Evolutionary conservation across 106 monocot species (phyloP).

Genomic region (Gastrodia elata): DNA sequence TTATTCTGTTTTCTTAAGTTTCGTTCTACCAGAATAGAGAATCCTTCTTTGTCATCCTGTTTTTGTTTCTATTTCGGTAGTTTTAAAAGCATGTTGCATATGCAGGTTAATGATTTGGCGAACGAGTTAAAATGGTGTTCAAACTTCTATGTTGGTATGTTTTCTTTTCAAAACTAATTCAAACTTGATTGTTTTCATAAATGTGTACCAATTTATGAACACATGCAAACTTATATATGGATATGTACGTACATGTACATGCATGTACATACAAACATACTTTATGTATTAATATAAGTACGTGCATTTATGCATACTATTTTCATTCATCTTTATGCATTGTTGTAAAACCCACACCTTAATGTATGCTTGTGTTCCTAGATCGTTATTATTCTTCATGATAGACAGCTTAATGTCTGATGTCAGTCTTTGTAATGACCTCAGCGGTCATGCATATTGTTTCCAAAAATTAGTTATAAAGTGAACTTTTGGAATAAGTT

Average conservation of each 20-base stretch:
- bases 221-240: background rate
- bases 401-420: too few relatives aligned
- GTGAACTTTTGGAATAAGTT: too few relatives aligned
- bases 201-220: background rate
- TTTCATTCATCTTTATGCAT: too few relatives aligned
- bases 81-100: background rate
- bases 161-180: constrained; percentile 1
- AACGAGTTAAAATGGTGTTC: constrained; percentile 38
- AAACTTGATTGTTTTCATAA: constrained; percentile 3
- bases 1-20: background rate
- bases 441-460: too few relatives aligned
- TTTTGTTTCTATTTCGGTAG: background rate
- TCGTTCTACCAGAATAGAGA: background rate
- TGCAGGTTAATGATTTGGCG: constrained; percentile 54
- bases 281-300: too few relatives aligned
- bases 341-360: too few relatives aligned
- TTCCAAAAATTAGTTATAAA: too few relatives aligned
- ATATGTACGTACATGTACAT: background rate
- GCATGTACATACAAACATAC: too few relatives aligned
- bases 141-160: constrained; percentile 52
- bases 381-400: too few relatives aligned
- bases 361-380: too few relatives aligned
- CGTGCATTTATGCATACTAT: too few relatives aligned
- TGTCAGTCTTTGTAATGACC: too few relatives aligned
- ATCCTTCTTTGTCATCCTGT: background rate